Evolutionary conservation across 2,329 filamentous ascomycete genomes (phyloP), one percentile per base, ranked within the genome.

Genomic region (Westerdykella sp.): DNA sequence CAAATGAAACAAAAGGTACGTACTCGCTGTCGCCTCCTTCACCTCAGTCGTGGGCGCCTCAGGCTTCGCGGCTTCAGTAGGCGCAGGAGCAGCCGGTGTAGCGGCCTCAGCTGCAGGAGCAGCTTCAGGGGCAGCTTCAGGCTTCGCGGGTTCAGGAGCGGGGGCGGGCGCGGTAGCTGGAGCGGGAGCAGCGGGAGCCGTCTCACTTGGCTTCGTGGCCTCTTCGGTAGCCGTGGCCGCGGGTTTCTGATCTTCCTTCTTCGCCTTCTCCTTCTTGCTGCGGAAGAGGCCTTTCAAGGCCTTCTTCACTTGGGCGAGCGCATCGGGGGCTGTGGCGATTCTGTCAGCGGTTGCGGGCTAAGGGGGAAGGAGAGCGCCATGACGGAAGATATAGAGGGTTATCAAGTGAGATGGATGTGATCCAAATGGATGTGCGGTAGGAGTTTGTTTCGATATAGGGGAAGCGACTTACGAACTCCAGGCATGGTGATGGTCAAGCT

Each of bases 401-500:
- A 9, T 10, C 11, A 7, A 3, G 25, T 28, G 25, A 28, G 25
- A 28, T 5, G 11, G 4, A 35, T 35, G n/a, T 13, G n/a, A 2
- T 35, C 15, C n/a, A 35, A 21, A 14, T 35, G 7, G 9, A 9
- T 9, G 32, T 13, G 13, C 3, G n/a, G n/a, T 6, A 15, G 13
- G n/a, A 35, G n/a, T 35, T 14, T 18, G 32, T 14, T 15, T 35
- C 16, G n/a, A 35, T 18, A 35, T 12, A 35, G 32, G n/a, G 32
- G 32, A 23, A 16, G 43, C 21, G n/a, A 68, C 65, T 62, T 60
- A 68, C 65, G 65, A 45, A 68, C 64, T 52, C 65, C 65, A 46
- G 65, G 65, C 65, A 68, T 68, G 49, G 37, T 60, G 49, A 38
- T 60, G 53, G 18, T 21, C 18, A 21, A 21, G 18, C 18, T 21